Evolutionary conservation across 345 rosid species (phyloP).

Genomic region (Erodium maritimum): DNA sequence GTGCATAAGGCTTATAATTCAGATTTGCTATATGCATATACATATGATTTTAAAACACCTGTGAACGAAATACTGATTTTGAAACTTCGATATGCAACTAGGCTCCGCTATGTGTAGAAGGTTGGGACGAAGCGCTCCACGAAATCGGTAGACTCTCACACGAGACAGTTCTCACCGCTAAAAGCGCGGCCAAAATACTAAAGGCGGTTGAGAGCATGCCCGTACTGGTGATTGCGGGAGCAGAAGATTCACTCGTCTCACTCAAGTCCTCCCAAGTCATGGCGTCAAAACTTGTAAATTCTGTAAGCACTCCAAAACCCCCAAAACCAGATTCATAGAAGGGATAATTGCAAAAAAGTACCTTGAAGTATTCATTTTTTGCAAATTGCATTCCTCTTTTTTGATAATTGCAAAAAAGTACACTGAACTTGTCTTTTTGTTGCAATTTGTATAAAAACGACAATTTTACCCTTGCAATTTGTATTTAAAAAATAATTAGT

Average conservation of each 20-base stretch:
- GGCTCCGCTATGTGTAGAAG: slow-evolving; percentile 78
- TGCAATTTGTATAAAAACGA: no score
- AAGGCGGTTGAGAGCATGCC: slow-evolving; percentile 61
- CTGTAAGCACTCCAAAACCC: slow-evolving; percentile 44
- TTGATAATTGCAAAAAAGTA: no score
- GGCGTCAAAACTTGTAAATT: slow-evolving; percentile 79
- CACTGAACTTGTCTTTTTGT: no score
- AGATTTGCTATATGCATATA: background rate
- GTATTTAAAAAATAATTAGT: no score
- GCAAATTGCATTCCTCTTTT: no score
- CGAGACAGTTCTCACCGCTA: slow-evolving; percentile 64
- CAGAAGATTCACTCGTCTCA: slow-evolving; percentile 76
- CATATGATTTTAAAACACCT: background rate
- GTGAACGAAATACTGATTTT: no score
- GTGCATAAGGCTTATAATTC: no score
- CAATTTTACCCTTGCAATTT: no score
- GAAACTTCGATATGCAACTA: slow-evolving; percentile 13
- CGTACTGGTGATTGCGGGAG: slow-evolving; percentile 71
- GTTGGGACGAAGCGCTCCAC: slow-evolving; percentile 96
- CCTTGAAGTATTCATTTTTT: no score
- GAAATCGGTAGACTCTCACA: slow-evolving; percentile 81
- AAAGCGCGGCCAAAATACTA: slow-evolving; percentile 40
- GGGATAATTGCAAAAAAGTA: no score
- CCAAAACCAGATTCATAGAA: no score
- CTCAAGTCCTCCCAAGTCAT: slow-evolving; percentile 69